Evolutionary conservation across 2,329 filamentous ascomycete species (phyloP).

Genomic region (Alternaria ventricosa): DNA sequence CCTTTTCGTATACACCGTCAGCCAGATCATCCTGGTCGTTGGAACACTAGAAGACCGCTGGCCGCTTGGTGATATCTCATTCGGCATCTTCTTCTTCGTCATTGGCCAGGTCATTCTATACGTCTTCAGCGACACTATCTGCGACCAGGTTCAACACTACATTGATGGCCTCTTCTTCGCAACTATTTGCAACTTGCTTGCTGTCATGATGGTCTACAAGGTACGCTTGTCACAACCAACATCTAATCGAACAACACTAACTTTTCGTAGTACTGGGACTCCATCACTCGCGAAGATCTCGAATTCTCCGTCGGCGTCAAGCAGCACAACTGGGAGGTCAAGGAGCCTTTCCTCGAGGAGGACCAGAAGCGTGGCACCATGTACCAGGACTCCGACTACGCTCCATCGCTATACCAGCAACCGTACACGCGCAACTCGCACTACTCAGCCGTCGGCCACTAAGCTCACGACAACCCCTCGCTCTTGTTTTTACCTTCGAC

Average conservation of each 20-base stretch:
- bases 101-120: constrained; percentile 93
- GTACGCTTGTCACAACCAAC: constrained; percentile 53
- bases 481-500: constrained; percentile 1
- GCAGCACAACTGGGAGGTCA: constrained; percentile 98
- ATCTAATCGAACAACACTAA: constrained; percentile 18
- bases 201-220: constrained; percentile 99
- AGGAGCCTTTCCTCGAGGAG: constrained; percentile 78
- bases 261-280: constrained; percentile 86
- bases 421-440: constrained; percentile 43
- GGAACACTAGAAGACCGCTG: constrained; percentile 94
- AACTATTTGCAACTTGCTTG: constrained; percentile 89
- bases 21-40: constrained; percentile 87
- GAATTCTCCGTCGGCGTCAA: constrained; percentile 97
- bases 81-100: constrained; percentile 90
- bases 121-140: constrained; percentile 84
- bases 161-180: constrained; percentile 94
- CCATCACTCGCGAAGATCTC: constrained; percentile 96
- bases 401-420: constrained; percentile 55
- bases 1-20: constrained; percentile 81
- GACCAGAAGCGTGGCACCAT: constrained; percentile 76
- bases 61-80: constrained; percentile 90
- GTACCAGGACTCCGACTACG: constrained; percentile 71
- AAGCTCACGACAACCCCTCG: not conserved
- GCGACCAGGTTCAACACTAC: constrained; percentile 85
- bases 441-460: constrained; percentile 45